phyloP scores from a whole-genome alignment of 1,284 basidiomycete species.

The Xanthoconium separans region DNA sequence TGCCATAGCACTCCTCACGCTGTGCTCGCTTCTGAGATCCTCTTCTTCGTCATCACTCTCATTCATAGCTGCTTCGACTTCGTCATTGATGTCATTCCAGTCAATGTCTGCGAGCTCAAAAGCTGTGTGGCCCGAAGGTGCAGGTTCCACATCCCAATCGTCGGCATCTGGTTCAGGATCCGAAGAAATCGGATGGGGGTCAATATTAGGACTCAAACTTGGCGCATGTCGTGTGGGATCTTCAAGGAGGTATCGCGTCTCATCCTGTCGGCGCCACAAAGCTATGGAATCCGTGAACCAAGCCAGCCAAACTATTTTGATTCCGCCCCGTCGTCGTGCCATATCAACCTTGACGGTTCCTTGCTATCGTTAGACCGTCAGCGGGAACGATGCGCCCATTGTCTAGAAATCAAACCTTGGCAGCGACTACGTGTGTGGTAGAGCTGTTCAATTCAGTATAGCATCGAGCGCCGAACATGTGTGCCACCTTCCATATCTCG shows the following conservation, averaged over 20 bases:
- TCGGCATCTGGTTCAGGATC: conserved; percentile 65
- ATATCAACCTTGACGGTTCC: conserved; percentile 90
- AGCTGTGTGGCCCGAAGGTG: conserved; percentile 25
- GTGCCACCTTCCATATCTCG: conserved; percentile 86
- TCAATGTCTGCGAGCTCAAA: conserved; percentile 58
- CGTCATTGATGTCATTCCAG: conserved; percentile 81
- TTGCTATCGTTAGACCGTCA: conserved; percentile 43
- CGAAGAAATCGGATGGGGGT: conserved; percentile 58
- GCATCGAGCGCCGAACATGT: conserved; percentile 86
- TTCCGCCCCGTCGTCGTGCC: conserved; percentile 65
- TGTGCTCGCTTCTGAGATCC: conserved; percentile 35
- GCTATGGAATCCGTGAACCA: conserved; percentile 90
- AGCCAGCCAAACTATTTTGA: conserved; percentile 81
- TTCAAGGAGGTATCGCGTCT: conserved; percentile 69
- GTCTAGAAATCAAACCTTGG: conserved; percentile 53
- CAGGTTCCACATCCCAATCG: conserved; percentile 57
- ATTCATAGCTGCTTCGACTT: conserved; percentile 84
- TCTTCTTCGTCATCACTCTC: conserved; percentile 59
- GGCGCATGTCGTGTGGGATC: conserved; percentile 37
- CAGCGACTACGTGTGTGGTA: conserved; percentile 90
- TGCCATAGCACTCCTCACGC: conserved; percentile 34
- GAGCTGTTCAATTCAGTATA: conserved; percentile 63
- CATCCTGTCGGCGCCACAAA: conserved; percentile 76
- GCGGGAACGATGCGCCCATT: conserved; percentile 1
- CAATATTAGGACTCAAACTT: conserved; percentile 48